A percentile compares a stretch with the other conserved stretches of the same genome.
Conservation (phyloP, 768 basidiomycete species). For the Panaeolus papilionaceus region DNA sequence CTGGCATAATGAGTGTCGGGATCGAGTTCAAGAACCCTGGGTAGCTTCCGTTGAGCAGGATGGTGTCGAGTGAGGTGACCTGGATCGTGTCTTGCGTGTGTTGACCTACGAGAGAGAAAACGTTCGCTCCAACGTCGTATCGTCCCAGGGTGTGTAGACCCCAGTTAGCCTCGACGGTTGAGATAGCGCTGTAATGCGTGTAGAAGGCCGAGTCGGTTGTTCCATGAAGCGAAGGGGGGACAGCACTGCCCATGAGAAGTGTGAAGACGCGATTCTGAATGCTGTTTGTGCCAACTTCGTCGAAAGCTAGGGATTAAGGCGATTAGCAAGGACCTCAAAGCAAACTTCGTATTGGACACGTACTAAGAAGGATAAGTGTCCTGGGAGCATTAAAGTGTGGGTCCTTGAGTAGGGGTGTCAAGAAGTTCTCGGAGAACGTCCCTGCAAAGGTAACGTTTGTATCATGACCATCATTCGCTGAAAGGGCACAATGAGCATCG, state of each 20-base stretch:
- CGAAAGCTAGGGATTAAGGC: conserved; percentile 46
- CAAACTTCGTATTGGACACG: background rate
- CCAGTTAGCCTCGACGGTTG: conserved; percentile 69
- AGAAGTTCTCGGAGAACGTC: conserved; percentile 55
- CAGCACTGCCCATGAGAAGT: conserved; percentile 47
- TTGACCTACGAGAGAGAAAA: conserved; percentile 57
- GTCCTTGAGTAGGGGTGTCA: conserved; percentile 57
- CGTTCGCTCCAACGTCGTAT: conserved; percentile 61
- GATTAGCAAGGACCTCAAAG: background rate
- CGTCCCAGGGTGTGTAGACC: conserved; percentile 64
- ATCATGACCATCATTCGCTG: conserved; percentile 64
- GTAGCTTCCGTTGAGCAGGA: conserved; percentile 33
- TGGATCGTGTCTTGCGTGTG: conserved; percentile 47
- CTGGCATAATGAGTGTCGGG: conserved; percentile 21
- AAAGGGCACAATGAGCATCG: no score
- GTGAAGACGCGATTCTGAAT: conserved; percentile 55
- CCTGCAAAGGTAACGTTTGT: conserved; percentile 55
- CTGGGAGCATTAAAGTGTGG: conserved; percentile 55
- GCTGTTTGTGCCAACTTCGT: conserved; percentile 52
- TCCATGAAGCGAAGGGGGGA: conserved; percentile 48
- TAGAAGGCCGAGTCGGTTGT: conserved; percentile 61
- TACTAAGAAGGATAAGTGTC: conserved; percentile 61
- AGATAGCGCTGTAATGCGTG: conserved; percentile 64
- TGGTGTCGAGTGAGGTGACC: conserved; percentile 16
- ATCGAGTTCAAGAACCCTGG: conserved; percentile 34